Conservation (phyloP, 2,329 filamentous ascomycete genomes). For the Allantophomopsis lycopodina region DNA sequence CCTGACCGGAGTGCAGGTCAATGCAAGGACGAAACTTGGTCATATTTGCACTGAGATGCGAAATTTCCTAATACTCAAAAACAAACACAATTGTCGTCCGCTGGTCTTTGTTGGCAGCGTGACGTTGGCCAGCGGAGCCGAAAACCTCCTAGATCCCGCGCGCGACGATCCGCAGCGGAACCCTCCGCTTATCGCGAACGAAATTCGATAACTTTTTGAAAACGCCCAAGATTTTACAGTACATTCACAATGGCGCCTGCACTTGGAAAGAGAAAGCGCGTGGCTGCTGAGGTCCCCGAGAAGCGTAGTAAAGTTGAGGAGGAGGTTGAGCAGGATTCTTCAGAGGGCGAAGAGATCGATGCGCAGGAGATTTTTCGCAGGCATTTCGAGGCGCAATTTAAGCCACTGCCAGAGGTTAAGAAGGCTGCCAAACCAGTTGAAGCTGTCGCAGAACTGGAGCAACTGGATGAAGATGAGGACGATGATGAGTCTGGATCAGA, state of each 20-base stretch:
- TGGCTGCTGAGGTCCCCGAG: constrained; percentile 17
- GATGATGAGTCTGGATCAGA: constrained; percentile 28
- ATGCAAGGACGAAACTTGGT: constrained; percentile 93
- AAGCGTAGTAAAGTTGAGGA: constrained; percentile 3
- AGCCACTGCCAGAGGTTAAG: constrained; percentile 41
- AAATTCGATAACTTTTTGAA: too few relatives aligned
- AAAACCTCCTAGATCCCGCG: not conserved
- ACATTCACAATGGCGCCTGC: constrained; percentile 15
- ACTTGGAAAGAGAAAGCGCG: constrained; percentile 33
- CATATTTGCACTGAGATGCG: constrained; percentile 37
- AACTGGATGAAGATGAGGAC: constrained; percentile 8
- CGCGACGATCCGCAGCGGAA: not conserved
- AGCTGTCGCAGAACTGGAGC: constrained; percentile 6
- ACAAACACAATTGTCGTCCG: too few relatives aligned
- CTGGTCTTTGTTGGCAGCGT: not conserved
- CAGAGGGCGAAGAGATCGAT: constrained; percentile 27
- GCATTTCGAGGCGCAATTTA: constrained; percentile 82
- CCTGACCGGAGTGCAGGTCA: constrained; percentile 90
- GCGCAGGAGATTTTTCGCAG: constrained; percentile 65
- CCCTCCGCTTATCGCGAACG: too few relatives aligned
- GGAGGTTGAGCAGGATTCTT: constrained; percentile 8
- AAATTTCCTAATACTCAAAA: too few relatives aligned
- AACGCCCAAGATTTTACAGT: not conserved
- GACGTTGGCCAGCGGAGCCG: not conserved
- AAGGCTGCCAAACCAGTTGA: constrained; percentile 6